Conservation (phyloP, 495 filamentous ascomycete species). For the Usnea hakonensis region DNA sequence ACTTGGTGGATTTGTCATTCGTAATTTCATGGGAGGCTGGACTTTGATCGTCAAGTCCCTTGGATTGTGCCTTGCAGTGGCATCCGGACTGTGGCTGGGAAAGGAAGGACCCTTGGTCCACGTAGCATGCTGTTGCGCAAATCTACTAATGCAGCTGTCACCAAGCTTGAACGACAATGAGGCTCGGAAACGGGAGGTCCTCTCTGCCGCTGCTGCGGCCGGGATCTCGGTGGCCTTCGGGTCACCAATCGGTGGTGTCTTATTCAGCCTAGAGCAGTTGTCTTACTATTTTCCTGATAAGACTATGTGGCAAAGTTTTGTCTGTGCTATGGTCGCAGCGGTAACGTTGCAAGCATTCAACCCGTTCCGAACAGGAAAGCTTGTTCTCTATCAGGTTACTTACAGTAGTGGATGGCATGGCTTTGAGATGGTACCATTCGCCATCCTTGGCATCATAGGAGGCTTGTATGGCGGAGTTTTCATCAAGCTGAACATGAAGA, state of each 20-base stretch:
- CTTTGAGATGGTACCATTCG: conserved; percentile 87
- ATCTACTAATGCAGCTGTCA: conserved; percentile 89
- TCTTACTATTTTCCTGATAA: conserved; percentile 99
- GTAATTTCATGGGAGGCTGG: conserved; percentile 87
- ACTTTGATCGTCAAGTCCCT: conserved; percentile 87
- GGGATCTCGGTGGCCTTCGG: conserved; percentile 98
- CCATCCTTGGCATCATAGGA: conserved; percentile 78
- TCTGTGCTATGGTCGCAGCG: conserved; percentile 95
- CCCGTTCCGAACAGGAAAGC: conserved; percentile 90
- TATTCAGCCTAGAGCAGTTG: conserved; percentile 93
- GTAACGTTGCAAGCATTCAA: conserved; percentile 88
- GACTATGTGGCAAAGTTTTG: conserved; percentile 99
- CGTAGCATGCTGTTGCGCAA: conserved; percentile 96
- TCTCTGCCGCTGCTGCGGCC: conserved; percentile 89
- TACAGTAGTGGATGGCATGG: conserved; percentile 90
- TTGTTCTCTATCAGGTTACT: conserved; percentile 93
- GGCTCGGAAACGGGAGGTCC: conserved; percentile 90
- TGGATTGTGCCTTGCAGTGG: conserved; percentile 86
- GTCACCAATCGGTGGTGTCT: conserved; percentile 85
- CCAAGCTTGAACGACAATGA: conserved; percentile 79
- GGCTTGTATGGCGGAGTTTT: conserved; percentile 91
- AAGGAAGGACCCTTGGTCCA: conserved; percentile 97
- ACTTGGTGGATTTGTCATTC: conserved; percentile 88
- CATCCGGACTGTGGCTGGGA: conserved; percentile 95
- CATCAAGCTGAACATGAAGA: conserved; percentile 85